Evolutionary conservation across 2,329 filamentous ascomycete species (phyloP), one percentile per base, ranked within the genome.

Genomic region (Alternaria brassicicola): DNA sequence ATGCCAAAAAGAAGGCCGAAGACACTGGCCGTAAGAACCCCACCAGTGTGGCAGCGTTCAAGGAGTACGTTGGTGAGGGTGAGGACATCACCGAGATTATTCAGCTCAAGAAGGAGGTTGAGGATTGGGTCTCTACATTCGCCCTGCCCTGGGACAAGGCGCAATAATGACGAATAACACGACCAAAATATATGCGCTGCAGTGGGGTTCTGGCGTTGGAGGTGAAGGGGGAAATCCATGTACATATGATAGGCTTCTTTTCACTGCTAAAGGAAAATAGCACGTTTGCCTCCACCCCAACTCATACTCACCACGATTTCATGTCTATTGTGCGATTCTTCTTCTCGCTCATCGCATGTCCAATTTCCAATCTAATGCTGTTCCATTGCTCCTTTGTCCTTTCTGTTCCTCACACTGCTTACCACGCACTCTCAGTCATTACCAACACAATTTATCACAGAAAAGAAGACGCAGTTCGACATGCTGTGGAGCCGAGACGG

Each of bases 51-150:
- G 72, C 73, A 3, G 76, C 77, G 0, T 79, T 79, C 65, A 78
- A 75, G 59, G 76, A 79, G 56, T 78, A 76, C 53, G 66, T 79
- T 9, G 76, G 76, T 45, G 76, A 79, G 51, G 78, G 78, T 23
- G 72, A 79, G 43, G 76, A 79, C 15, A 71, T 78, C 42, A 77
- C 74, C 5, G 78, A 79, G 23, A 77, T 79, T 31, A 70, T 79
- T 26, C 74, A 78, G 56, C 61, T 79, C 30, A 65, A 78, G 46
- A 73, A 74, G 52, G 78, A 79, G 46, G 78, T 79, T 7, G 75
- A 77, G 59, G 76, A 78, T 47, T 79, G 78, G 78, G 77, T 78
- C 13, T 74, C 76, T 19, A 79, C 78, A 6, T 79, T 79, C 57
- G 75, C 72, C 25, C 63, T 79, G 23, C 77, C 77, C 1, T 79